Evolutionary conservation across 768 basidiomycete species (phyloP).

Genomic region (Mycena alexandri): DNA sequence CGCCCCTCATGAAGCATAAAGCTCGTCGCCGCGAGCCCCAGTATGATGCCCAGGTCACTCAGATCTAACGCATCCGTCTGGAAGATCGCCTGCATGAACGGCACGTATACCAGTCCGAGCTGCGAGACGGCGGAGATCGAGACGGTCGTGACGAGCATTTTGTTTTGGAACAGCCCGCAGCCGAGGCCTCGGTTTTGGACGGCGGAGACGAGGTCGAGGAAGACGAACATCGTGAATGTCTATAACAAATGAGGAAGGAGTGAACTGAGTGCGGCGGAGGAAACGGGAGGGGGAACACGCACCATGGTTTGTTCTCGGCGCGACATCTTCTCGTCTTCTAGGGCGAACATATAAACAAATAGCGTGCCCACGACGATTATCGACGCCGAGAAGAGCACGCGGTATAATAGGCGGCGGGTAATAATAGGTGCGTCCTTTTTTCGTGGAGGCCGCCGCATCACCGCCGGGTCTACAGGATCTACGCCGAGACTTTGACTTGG

Average conservation of each 20-base stretch:
- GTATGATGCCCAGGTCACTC: constrained; percentile 77
- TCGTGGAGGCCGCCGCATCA: constrained; percentile 94
- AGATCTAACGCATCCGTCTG: constrained; percentile 86
- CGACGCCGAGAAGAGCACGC: constrained; percentile 93
- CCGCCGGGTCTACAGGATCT: constrained; percentile 92
- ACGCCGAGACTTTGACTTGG: constrained; percentile 97
- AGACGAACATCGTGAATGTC: constrained; percentile 98
- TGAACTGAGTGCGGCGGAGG: neutral
- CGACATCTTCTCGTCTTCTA: constrained; percentile 87
- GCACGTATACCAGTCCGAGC: constrained; percentile 89
- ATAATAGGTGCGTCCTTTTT: constrained; percentile 94
- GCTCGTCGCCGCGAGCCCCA: constrained; percentile 75
- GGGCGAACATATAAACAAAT: constrained; percentile 86
- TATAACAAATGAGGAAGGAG: constrained; percentile 46
- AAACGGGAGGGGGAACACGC: constrained; percentile 43
- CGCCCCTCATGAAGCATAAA: constrained; percentile 83
- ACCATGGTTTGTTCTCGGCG: constrained; percentile 97
- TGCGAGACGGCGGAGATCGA: constrained; percentile 88
- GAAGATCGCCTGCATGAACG: constrained; percentile 92
- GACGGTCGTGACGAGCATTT: constrained; percentile 91
- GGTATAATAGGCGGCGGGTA: constrained; percentile 73
- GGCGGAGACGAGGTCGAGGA: constrained; percentile 96
- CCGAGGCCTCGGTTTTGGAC: constrained; percentile 93
- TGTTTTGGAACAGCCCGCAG: constrained; percentile 86
- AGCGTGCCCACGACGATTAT: constrained; percentile 92